These are phyloP conservation scores for Apium graveolens DNA, from an alignment of 129 eudicot genomes.

Conservation along the genomic window DNA sequence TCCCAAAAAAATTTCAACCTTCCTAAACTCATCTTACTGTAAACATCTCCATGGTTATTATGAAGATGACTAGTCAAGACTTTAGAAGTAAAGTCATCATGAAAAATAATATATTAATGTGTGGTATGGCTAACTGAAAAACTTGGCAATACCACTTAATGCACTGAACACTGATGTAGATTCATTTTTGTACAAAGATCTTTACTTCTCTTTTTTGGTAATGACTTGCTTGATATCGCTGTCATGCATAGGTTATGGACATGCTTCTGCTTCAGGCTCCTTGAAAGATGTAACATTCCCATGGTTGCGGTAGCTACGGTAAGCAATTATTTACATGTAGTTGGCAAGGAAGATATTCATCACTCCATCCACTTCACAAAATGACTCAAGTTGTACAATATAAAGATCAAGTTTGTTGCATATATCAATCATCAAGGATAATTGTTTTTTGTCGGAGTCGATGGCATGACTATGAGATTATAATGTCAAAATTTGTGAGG, in stretches of 20 bases:
- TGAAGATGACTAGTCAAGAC: no score
- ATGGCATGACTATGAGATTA: background rate
- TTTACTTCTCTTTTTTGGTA: background rate
- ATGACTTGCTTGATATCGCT: constrained; percentile 15
- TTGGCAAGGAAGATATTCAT: background rate
- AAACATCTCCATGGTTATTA: background rate
- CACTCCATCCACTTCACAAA: background rate
- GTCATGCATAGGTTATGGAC: constrained; percentile 74
- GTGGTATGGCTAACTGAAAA: background rate
- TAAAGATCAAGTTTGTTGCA: background rate
- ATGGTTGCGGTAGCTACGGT: constrained; percentile 96
- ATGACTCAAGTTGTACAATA: background rate
- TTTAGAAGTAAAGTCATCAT: background rate
- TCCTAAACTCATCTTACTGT: background rate
- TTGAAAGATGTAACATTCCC: constrained; percentile 78
- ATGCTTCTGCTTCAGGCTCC: constrained; percentile 79
- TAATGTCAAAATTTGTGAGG: background rate
- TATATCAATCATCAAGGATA: background rate
- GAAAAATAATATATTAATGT: background rate
- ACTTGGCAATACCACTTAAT: background rate
- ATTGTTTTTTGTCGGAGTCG: background rate
- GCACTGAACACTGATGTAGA: background rate
- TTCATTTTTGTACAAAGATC: background rate
- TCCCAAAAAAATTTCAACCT: background rate
- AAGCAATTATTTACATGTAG: constrained; percentile 10